Conservation (phyloP, 129 eudicot species). For the Escallonia rubra region DNA sequence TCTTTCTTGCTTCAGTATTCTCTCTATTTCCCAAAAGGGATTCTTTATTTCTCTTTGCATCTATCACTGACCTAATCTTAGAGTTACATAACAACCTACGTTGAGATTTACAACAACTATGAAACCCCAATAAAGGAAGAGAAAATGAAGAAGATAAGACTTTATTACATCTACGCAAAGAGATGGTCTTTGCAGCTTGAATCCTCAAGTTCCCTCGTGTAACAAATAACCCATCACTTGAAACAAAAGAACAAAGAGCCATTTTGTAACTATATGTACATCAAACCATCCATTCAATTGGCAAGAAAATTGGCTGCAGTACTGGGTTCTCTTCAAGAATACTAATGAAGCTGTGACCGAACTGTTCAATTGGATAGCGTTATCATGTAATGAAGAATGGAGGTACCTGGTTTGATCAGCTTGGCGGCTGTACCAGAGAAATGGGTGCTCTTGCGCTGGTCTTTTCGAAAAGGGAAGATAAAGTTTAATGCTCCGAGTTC, state of each 20-base stretch:
- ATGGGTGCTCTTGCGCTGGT: too few species aligned
- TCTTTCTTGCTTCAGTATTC: constrained; percentile 23
- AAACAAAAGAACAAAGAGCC: constrained; percentile 59
- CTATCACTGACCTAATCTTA: constrained; percentile 24
- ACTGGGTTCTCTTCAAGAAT: constrained; percentile 1
- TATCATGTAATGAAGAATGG: neutral
- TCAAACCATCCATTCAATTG: constrained; percentile 22
- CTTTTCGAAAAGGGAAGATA: too few species aligned
- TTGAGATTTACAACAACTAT: constrained; percentile 19
- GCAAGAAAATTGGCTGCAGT: constrained; percentile 12
- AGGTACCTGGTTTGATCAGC: neutral
- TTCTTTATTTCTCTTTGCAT: constrained; percentile 29
- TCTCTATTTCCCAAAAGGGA: constrained; percentile 34
- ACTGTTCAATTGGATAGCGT: neutral
- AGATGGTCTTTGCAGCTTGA: constrained; percentile 27
- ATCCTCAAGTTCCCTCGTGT: constrained; percentile 30
- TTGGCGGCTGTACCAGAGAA: neutral
- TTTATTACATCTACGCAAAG: constrained; percentile 27
- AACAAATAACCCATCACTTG: constrained; percentile 38
- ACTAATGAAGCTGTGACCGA: neutral
- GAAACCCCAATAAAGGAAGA: constrained; percentile 31
- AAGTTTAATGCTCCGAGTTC: too few species aligned
- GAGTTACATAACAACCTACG: constrained; percentile 24
- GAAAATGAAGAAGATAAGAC: constrained; percentile 36
- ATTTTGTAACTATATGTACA: constrained; percentile 26